Evolutionary conservation across 1,284 basidiomycete genomes (phyloP).

Genomic region (Heterobasidion irregulare): DNA sequence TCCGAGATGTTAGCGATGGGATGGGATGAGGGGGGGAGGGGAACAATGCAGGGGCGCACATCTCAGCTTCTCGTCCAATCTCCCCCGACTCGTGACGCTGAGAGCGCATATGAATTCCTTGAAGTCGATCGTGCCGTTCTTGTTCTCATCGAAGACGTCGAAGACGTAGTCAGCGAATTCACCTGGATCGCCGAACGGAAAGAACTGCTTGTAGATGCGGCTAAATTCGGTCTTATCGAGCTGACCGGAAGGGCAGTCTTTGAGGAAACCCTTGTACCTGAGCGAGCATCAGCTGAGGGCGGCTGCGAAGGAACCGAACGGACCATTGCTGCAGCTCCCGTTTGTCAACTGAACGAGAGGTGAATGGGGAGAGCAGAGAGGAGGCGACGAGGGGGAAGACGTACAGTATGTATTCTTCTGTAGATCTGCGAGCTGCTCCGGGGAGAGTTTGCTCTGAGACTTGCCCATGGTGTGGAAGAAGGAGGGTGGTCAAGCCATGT

Average conservation of each 20-base stretch:
- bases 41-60: slow-evolving; percentile 49
- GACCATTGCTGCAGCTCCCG: slow-evolving; percentile 99
- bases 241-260: slow-evolving; percentile 96
- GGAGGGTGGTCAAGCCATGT: neutral
- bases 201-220: slow-evolving; percentile 99
- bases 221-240: slow-evolving; percentile 96
- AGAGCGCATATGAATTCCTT: slow-evolving; percentile 99
- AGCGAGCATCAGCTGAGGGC: slow-evolving; percentile 5
- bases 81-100: slow-evolving; percentile 88
- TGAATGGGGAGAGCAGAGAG: slow-evolving; percentile 14
- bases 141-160: slow-evolving; percentile 95
- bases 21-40: slow-evolving; percentile 8
- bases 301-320: slow-evolving; percentile 10
- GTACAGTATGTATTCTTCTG: slow-evolving; percentile 98
- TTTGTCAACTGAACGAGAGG: slow-evolving; percentile 80
- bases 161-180: slow-evolving; percentile 99
- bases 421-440: slow-evolving; percentile 91
- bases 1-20: slow-evolving; percentile 8
- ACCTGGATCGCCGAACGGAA: slow-evolving; percentile 96
- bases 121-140: slow-evolving; percentile 95
- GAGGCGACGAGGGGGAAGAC: slow-evolving; percentile 21
- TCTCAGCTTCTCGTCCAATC: slow-evolving; percentile 97
- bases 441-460: slow-evolving; percentile 92
- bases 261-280: slow-evolving; percentile 99
- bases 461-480: slow-evolving; percentile 70